A percentile compares a stretch with the other conserved stretches of the same genome.
Conservation (phyloP, 768 basidiomycete species). For the Hirschioporus abietinus region DNA sequence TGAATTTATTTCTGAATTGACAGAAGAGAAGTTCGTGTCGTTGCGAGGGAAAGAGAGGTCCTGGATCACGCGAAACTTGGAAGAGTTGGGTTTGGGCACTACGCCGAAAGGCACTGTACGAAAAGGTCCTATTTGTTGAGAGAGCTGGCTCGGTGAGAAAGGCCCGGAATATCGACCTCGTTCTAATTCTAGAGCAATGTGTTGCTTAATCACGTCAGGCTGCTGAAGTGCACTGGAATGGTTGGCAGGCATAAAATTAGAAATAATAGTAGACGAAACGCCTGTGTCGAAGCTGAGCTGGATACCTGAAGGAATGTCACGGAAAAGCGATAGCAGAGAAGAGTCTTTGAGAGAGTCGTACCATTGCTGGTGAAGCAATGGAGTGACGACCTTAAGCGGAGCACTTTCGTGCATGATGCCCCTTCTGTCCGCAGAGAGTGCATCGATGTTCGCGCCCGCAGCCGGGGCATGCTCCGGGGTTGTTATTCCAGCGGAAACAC, state of each 20-base stretch:
- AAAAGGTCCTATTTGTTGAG: no score
- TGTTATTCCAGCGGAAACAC: background rate
- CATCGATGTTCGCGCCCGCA: background rate
- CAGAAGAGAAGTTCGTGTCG: no score
- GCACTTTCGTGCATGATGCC: background rate
- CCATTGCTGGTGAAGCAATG: background rate
- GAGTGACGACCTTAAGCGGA: background rate
- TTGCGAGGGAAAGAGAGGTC: no score
- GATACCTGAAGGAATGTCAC: background rate
- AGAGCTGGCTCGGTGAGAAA: no score
- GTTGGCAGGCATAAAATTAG: constrained; percentile 9
- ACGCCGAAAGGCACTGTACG: no score
- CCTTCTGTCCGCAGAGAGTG: background rate
- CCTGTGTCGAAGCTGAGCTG: background rate
- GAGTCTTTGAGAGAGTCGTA: background rate
- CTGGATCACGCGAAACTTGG: no score
- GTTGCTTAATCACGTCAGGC: background rate
- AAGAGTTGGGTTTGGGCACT: no score
- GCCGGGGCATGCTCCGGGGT: background rate
- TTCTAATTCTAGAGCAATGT: background rate
- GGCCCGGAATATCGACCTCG: constrained; percentile 12
- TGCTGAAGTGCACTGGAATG: no score
- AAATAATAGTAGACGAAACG: background rate
- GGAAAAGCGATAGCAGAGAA: background rate
- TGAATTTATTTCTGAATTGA: no score